phyloP scores from a whole-genome alignment of 768 basidiomycete species.

The Coprinopsis marcescibilis region DNA sequence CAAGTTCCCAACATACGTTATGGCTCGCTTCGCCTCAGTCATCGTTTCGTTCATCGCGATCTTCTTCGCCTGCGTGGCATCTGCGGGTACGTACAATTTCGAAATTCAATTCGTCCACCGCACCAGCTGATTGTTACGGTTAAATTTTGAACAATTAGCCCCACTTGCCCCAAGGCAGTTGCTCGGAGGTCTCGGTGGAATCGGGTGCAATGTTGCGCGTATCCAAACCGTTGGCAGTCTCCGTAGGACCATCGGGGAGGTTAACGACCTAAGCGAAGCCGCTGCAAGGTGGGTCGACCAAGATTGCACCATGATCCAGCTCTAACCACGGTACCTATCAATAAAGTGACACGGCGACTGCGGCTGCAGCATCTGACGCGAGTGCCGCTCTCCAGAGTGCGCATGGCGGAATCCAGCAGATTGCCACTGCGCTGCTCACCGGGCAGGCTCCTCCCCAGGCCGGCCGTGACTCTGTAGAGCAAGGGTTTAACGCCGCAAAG shows the following conservation, averaged over 20 bases:
- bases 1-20: too few relatives aligned
- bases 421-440: constrained; percentile 18
- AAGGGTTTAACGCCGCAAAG: constrained; percentile 18
- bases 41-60: not conserved
- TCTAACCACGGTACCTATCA: not conserved
- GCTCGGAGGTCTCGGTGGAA: constrained; percentile 10
- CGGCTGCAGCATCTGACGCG: constrained; percentile 18
- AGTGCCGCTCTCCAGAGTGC: constrained; percentile 18
- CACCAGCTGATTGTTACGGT: not conserved
- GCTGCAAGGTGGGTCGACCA: constrained; percentile 14
- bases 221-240: constrained; percentile 20
- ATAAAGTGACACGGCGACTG: constrained; percentile 19
- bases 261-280: constrained; percentile 16
- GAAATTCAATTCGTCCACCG: not conserved
- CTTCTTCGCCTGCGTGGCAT: not conserved
- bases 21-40: constrained; percentile 16
- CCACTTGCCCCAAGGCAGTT: constrained; percentile 6
- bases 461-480: constrained; percentile 18
- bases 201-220: constrained; percentile 20
- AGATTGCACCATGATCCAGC: not conserved
- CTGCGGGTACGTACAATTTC: constrained; percentile 1
- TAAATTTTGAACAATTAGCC: not conserved
- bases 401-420: constrained; percentile 19
- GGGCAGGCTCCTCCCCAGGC: constrained; percentile 18
- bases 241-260: constrained; percentile 16